A percentile compares a stretch with the other conserved stretches of the same genome.
These are phyloP conservation scores for Pyrenochaeta sp. DNA, from an alignment of 2,329 filamentous ascomycete species.

Conservation along the genomic window DNA sequence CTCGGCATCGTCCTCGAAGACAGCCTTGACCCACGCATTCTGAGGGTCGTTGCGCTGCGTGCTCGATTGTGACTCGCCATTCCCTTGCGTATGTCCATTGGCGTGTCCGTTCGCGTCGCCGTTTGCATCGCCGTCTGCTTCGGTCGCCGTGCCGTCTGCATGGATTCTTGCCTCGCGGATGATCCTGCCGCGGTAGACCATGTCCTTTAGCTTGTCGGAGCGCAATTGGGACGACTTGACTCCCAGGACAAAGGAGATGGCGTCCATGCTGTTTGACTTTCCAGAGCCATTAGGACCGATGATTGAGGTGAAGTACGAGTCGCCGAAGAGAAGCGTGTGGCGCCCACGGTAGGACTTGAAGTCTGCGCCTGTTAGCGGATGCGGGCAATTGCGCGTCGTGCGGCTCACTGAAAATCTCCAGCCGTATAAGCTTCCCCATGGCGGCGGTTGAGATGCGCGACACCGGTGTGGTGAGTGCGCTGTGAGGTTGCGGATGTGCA, in stretches of 20 bases:
- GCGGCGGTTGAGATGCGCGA: constrained; percentile 25
- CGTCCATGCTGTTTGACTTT: constrained; percentile 99
- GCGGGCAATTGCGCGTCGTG: constrained; percentile 12
- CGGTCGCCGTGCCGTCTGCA: constrained; percentile 80
- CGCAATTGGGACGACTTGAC: constrained; percentile 99
- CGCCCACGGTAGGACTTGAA: constrained; percentile 99
- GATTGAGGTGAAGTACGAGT: constrained; percentile 99
- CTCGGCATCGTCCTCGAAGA: constrained; percentile 96
- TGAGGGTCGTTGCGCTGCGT: constrained; percentile 81
- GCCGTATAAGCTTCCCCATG: constrained; percentile 95
- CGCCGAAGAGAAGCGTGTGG: constrained; percentile 91
- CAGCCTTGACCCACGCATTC: constrained; percentile 98
- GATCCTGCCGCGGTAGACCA: constrained; percentile 95
- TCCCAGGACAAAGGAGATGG: constrained; percentile 97
- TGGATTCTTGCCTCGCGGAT: constrained; percentile 93
- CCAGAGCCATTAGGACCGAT: constrained; percentile 99
- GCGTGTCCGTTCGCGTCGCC: constrained; percentile 51
- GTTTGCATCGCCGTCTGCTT: constrained; percentile 48
- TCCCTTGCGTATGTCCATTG: constrained; percentile 57
- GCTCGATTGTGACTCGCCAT: constrained; percentile 64
- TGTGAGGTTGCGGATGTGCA: constrained; percentile 5
- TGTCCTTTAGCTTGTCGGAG: constrained; percentile 90
- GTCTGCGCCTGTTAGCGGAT: constrained; percentile 63
- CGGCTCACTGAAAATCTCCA: constrained; percentile 87
- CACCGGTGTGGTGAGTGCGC: constrained; percentile 20